Conservation (phyloP, 257 asterid species). For the Penstemon davidsonii region DNA sequence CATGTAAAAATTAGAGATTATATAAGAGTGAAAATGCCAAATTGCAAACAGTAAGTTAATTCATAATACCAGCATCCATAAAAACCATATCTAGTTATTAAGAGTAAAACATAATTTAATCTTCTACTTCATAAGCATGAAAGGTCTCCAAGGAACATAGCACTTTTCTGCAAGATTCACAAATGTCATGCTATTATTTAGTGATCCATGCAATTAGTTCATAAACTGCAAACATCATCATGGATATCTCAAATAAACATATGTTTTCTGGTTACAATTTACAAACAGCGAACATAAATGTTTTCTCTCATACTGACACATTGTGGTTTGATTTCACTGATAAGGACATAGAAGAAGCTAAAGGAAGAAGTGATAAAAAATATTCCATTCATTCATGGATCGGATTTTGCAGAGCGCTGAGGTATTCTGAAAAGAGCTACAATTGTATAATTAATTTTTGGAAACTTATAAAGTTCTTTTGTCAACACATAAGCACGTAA, state of each 20-base stretch:
- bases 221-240: slow-evolving; percentile 1
- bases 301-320: slow-evolving; percentile 3
- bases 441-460: too few relatives aligned
- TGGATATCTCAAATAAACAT: not conserved
- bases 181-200: too few relatives aligned
- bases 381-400: not conserved
- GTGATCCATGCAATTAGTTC: not conserved
- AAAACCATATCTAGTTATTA: too few relatives aligned
- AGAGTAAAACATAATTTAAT: too few relatives aligned
- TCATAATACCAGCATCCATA: too few relatives aligned
- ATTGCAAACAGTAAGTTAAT: too few relatives aligned
- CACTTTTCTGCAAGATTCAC: too few relatives aligned
- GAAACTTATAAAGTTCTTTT: not conserved
- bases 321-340: not conserved
- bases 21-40: too few relatives aligned
- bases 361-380: not conserved
- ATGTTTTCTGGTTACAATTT: not conserved
- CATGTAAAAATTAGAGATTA: too few relatives aligned
- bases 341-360: slow-evolving; percentile 13
- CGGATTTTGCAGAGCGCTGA: not conserved
- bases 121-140: too few relatives aligned
- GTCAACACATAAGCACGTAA: not conserved
- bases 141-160: too few relatives aligned
- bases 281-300: not conserved
- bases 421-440: too few relatives aligned